A percentile compares a stretch with the other conserved stretches of the same genome.
Conservation (phyloP, 306 rosid species). For the Prunus mume region DNA sequence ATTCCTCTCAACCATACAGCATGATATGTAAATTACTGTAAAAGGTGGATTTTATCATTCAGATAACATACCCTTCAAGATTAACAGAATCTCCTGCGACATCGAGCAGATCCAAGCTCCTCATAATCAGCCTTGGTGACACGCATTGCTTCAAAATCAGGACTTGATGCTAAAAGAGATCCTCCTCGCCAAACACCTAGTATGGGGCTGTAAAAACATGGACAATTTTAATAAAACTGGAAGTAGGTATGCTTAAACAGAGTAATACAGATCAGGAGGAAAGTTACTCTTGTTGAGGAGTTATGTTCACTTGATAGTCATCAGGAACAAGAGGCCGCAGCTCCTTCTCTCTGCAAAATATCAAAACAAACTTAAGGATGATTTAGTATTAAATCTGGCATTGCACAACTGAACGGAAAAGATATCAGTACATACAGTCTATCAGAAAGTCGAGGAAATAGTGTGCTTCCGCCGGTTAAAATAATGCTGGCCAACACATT, state of each 20-base stretch:
- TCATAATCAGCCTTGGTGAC: constrained; percentile 95
- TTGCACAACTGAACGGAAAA: neutral
- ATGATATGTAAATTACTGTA: neutral
- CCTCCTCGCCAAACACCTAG: constrained; percentile 96
- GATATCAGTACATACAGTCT: constrained; percentile 64
- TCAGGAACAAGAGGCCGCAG: constrained; percentile 94
- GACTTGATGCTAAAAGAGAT: constrained; percentile 83
- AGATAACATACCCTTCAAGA: constrained; percentile 2
- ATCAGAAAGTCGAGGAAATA: constrained; percentile 75
- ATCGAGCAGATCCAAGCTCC: constrained; percentile 96
- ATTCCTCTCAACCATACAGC: neutral
- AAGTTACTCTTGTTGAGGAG: constrained; percentile 78
- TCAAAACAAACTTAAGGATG: constrained; percentile 1
- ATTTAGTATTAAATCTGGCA: neutral
- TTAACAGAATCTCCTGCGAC: constrained; percentile 73
- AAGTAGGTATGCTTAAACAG: constrained; percentile 5
- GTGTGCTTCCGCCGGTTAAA: constrained; percentile 90
- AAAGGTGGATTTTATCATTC: neutral
- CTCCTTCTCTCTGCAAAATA: constrained; percentile 68
- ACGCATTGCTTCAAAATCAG: constrained; percentile 87
- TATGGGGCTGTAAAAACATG: constrained; percentile 58
- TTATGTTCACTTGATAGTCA: constrained; percentile 78
- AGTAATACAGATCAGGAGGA: neutral
- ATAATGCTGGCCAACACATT: constrained; percentile 59
- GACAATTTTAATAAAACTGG: neutral